Base-by-base conservation (phyloP, 2,329 filamentous ascomycete species). In the Coniella vitis region DNA sequence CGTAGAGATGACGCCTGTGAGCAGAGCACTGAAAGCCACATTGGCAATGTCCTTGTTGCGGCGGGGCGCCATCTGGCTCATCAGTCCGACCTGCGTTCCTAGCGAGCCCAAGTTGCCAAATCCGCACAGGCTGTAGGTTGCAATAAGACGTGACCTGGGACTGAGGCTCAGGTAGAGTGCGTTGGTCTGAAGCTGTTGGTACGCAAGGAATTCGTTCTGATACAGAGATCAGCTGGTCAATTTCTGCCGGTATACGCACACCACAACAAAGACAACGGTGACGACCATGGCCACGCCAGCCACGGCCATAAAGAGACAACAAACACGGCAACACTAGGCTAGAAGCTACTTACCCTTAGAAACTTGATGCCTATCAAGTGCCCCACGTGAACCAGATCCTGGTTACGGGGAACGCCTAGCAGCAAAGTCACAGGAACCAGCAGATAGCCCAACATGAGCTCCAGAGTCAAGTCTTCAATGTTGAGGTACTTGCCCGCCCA, bases 81-180 rank as follows among this genome's bases (percentile, higher is more conserved):
- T 75, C 51, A 94, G 87, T 71, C 89, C 89, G 53, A 95, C 93
- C 68, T 95, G 89, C 48, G 89, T 91, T 63, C 89, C 89, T 41
- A 95, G 77, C 25, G 87, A 91, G 47, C 86, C 86, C 57, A 95
- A 85, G 71, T 95, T 95, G 54, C 87, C 90, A 63, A 89, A 89
- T 21, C 81, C 81, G 67, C 88, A 94, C 56, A 90, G 78, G 17
- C 87, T 86, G 62, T 95, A 95, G 44, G 87, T 94, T 39, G 85
- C 87, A 61, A 95, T 94, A 56, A 95, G 76, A 39, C 76, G 75
- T 20, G 87, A 88, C 46, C 89, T 87, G 14, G 78, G 70, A 25
- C 79, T 81, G 53, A 95, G 74, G 22, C 63, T 55, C 47, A 67
- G 66, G 64, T 86, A 90, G 0, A 65, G 63, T 1, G 68, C 60